Base-by-base conservation (phyloP, 768 basidiomycete species). In the Boletus sp. region DNA sequence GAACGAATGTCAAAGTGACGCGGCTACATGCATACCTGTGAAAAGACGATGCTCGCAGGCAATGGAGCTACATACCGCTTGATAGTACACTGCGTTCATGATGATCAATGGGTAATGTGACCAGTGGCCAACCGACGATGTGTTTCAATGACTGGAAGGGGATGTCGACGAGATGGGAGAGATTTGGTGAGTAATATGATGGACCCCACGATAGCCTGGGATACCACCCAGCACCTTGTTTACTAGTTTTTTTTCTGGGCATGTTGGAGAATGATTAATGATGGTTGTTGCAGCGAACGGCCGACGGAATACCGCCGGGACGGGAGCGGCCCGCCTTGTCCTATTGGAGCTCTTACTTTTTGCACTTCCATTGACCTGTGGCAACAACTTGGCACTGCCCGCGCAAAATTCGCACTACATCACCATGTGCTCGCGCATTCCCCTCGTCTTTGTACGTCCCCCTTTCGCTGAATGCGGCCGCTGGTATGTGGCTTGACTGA, bases 71-170 rank as follows among this genome's bases (percentile, higher is more conserved):
- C 46, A 32, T 51, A 79, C 79, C 45, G 73, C 74, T 55, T 71
- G 74, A 65, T 83, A 81, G 57, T 73, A 80, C 37, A 82, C 74
- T 32, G 81, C 80, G 47, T 82, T 76, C 80, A 81, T 82, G 5
- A 57, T 65, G 28, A 59, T 47, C n/a, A n/a, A n/a, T 24, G 24
- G 24, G 24, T 24, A 15, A 20, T 18, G 3, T n/a, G n/a, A n/a
- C 17, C 24, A n/a, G 11, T 29, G 14, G 50, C 11, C 44, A 14
- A 48, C 9, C 17, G 29, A 37, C 28, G n/a, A n/a, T n/a, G 18
- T 17, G 11, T 5, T n/a, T 17, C 9, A 29, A 18, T 36, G 33
- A 24, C n/a, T 24, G 36, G 4, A 28, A n/a, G n/a, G 36, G 30
- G 37, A 32, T 32, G 51, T 11, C 28, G 35, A 42, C 24, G 29